Conservation (phyloP, 495 filamentous ascomycete species). For the Podospora australis region DNA sequence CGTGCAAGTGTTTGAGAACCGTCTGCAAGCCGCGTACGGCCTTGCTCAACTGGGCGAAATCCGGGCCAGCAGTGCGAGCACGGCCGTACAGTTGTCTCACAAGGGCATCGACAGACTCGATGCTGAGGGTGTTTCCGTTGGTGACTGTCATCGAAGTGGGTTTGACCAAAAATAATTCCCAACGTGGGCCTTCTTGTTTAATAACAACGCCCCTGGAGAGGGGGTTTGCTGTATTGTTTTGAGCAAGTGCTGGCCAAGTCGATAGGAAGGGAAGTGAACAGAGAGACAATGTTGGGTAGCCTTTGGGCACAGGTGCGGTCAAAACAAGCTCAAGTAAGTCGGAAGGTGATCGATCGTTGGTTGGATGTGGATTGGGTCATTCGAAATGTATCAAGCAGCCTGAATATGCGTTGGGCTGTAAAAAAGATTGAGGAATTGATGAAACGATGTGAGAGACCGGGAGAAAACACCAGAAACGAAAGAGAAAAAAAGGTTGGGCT, state of each 20-base stretch:
- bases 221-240: too few relatives aligned
- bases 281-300: too few relatives aligned
- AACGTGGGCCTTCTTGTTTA: not conserved
- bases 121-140: constrained; percentile 18
- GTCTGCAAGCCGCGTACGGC: constrained; percentile 40
- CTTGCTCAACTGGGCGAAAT: constrained; percentile 28
- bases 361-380: too few relatives aligned
- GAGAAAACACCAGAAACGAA: not conserved
- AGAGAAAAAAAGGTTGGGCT: not conserved
- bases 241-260: too few relatives aligned
- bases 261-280: too few relatives aligned
- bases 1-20: constrained; percentile 42
- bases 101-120: constrained; percentile 39
- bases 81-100: constrained; percentile 35
- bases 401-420: too few relatives aligned
- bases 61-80: constrained; percentile 31
- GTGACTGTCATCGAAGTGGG: constrained; percentile 18
- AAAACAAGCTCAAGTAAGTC: too few relatives aligned
- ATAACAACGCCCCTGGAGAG: not conserved
- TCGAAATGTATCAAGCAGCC: too few relatives aligned
- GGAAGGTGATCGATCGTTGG: too few relatives aligned
- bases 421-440: too few relatives aligned
- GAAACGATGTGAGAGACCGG: too few relatives aligned
- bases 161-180: not conserved
- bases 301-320: too few relatives aligned